phyloP scores from a whole-genome alignment of 257 asterid genomes.

The Thymus quinquecostatus region DNA sequence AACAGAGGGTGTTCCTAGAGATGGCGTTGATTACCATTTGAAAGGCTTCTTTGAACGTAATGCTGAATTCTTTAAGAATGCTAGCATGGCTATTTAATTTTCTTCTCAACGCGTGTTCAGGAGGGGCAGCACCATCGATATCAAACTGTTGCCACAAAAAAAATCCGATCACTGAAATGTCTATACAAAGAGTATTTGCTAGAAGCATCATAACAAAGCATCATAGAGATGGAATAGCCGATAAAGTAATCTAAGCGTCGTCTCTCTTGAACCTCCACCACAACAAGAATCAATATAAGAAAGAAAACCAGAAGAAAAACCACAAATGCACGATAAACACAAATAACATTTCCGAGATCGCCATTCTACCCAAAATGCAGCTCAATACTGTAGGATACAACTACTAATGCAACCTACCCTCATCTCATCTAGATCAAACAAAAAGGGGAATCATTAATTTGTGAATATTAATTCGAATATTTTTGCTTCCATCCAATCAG shows the following conservation, averaged over 20 bases:
- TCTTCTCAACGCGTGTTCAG: constrained; percentile 97
- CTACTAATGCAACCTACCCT: background rate
- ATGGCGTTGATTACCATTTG: constrained; percentile 69
- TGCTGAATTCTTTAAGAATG: constrained; percentile 88
- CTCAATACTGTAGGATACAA: too few species aligned
- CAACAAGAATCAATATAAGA: background rate
- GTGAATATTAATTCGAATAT: background rate
- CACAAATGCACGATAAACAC: too few species aligned
- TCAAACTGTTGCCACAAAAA: constrained; percentile 62
- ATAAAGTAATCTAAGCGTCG: background rate
- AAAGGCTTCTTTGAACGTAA: constrained; percentile 88
- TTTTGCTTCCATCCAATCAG: constrained; percentile 10
- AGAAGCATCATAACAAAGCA: constrained; percentile 5
- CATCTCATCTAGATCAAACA: constrained; percentile 1
- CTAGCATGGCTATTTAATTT: constrained; percentile 82
- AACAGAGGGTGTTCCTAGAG: background rate
- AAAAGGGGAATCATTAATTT: background rate
- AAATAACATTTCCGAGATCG: too few species aligned
- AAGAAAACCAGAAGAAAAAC: background rate
- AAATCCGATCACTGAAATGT: constrained; percentile 23
- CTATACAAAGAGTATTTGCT: background rate
- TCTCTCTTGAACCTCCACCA: background rate
- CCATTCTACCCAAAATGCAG: too few species aligned
- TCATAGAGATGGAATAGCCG: background rate
- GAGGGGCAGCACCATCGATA: constrained; percentile 89